Base-by-base conservation (phyloP, 2,329 filamentous ascomycete species). In the Cucurbitaria berberidis region DNA sequence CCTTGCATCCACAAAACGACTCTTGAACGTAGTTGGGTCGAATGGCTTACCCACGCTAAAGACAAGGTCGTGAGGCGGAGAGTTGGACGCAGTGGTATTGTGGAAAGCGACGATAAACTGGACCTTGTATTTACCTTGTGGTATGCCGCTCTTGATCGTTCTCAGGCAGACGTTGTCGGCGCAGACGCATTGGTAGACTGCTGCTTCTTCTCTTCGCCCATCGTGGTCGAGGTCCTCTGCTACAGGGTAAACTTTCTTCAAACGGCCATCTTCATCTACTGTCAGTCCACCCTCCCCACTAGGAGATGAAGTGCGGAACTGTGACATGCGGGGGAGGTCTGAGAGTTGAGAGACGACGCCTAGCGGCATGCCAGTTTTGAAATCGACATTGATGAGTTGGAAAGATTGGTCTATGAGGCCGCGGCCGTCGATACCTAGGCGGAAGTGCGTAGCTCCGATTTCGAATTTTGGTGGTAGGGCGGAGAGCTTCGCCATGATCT, bases 41-140 rank as follows among this genome's bases (percentile, higher is more conserved):
- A 71, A 74, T 0, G 74, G 74, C 46, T 70, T 72, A 5, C 74
- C 74, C 1, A 76, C 74, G 6, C 67, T 72, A 27, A 75, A 74
- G 2, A 76, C 65, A 10, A 76, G 34, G 21, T 76, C 69, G 2
- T 55, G 45, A 0, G 74, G 74, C 0, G 62, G 38, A 0, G 56
- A 60, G 30, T 70, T 29, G 21, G 36, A 22, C 8, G 36, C 36
- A 4, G 45, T 42, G 13, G 54, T 53, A 2, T 62, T 53, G 30
- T 72, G 67, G 41, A 73, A 74, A 7, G 66, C 60, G 15, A 68
- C 64, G 45, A 76, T 69, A 55, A 75, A 76, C 13, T 62, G 59
- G 36, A 74, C 73, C 40, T 67, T 68, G 57, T 76, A 76, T 24
- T 59, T 60, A 0, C 74, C 74, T 22, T 69, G 72, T 0, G 74